phyloP scores from a whole-genome alignment of 192 early-diverging fungal genomes.

The Coemansia asiatica region DNA sequence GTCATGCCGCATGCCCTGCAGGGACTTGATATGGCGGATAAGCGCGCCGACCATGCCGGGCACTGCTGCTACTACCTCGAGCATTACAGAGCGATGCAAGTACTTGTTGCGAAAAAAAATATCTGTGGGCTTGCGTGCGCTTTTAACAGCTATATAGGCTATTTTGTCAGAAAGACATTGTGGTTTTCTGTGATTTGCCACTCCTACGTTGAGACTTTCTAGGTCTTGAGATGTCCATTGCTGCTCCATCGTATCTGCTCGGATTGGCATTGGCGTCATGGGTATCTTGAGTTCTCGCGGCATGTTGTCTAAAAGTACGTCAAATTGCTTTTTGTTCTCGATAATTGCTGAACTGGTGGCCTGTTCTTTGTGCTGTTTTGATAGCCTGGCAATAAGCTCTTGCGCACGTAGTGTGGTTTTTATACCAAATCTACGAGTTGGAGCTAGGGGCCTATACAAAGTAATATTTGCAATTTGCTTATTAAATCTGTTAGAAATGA shows the following conservation, averaged over 20 bases:
- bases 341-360: too few relatives aligned
- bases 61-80: slow-evolving; percentile 74
- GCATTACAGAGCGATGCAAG: slow-evolving; percentile 74
- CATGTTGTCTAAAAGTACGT: not conserved
- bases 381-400: not conserved
- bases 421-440: not conserved
- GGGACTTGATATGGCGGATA: slow-evolving; percentile 75
- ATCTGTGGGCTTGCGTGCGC: slow-evolving; percentile 63
- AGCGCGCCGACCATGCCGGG: slow-evolving; percentile 90
- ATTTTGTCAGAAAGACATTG: slow-evolving; percentile 58
- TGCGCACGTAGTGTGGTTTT: not conserved
- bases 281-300: not conserved
- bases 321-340: not conserved
- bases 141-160: slow-evolving; percentile 64
- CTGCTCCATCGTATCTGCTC: slow-evolving; percentile 56
- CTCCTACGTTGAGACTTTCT: slow-evolving; percentile 62
- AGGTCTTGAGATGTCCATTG: slow-evolving; percentile 58
- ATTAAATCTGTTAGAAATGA: not conserved
- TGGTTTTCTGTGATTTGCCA: slow-evolving; percentile 63
- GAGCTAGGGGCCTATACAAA: not conserved
- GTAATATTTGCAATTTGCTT: not conserved
- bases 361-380: not conserved
- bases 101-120: slow-evolving; percentile 74
- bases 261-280: slow-evolving; percentile 43
- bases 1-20: slow-evolving; percentile 77